A percentile compares a stretch with the other conserved stretches of the same genome.
Conservation (phyloP, 2,329 filamentous ascomycete genomes). For the Arthrobotrys megalospora region DNA sequence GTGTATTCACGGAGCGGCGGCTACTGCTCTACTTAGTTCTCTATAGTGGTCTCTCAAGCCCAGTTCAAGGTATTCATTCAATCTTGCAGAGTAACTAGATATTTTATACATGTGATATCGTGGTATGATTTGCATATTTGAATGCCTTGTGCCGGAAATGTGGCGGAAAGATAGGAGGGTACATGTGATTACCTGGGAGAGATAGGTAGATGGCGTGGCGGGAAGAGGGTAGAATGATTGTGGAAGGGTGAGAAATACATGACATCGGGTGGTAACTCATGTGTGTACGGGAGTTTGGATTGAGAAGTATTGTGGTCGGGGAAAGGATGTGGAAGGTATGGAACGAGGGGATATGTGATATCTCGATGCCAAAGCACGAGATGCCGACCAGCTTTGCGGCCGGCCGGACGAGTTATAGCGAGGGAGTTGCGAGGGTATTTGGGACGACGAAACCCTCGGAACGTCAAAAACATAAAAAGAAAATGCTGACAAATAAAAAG, state of each 20-base stretch:
- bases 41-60: neutral
- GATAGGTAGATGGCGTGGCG: neutral
- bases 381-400: neutral
- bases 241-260: neutral
- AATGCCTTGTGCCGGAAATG: neutral
- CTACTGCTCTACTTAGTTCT: neutral
- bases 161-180: neutral
- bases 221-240: neutral
- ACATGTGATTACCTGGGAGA: conserved; percentile 1
- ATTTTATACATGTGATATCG: conserved; percentile 20
- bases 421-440: conserved; percentile 34
- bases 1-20: neutral
- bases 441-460: conserved; percentile 7
- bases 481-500: conserved; percentile 28
- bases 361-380: conserved; percentile 4
- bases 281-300: conserved; percentile 13
- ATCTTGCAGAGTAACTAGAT: conserved; percentile 3
- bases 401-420: neutral
- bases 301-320: conserved; percentile 3
- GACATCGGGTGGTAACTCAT: neutral
- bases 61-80: conserved; percentile 20
- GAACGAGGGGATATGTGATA: conserved; percentile 13
- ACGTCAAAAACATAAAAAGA: conserved; percentile 27
- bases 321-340: neutral
- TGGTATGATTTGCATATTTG: conserved; percentile 1